These are phyloP conservation scores for Theobroma grandiflorum DNA, from an alignment of 441 rosid genomes.

Conservation along the genomic window DNA sequence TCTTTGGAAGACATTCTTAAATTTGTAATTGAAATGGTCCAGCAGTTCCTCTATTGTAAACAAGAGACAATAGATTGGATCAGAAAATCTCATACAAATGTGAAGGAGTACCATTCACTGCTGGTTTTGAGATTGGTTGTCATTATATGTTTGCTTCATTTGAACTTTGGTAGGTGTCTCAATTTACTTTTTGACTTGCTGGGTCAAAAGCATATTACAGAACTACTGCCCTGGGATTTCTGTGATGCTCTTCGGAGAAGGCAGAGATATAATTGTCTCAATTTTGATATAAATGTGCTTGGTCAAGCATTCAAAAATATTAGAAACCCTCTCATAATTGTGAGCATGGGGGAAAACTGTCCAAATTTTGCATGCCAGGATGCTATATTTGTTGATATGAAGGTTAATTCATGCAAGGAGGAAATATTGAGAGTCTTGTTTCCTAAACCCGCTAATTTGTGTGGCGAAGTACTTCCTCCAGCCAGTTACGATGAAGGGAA, in stretches of 20 bases:
- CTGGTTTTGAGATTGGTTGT: slow-evolving; percentile 49
- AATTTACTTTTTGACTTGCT: slow-evolving; percentile 33
- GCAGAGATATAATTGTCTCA: not conserved
- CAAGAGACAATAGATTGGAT: slow-evolving; percentile 45
- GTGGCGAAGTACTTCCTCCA: not conserved
- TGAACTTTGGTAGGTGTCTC: slow-evolving; percentile 37
- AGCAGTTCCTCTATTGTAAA: slow-evolving; percentile 25
- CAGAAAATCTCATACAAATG: slow-evolving; percentile 16
- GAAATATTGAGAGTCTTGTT: slow-evolving; percentile 36
- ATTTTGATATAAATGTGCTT: slow-evolving; percentile 7
- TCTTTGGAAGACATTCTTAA: not conserved
- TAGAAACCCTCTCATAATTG: slow-evolving; percentile 37
- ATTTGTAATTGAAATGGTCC: slow-evolving; percentile 19
- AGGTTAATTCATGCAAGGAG: slow-evolving; percentile 31
- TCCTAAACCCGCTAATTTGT: slow-evolving; percentile 26
- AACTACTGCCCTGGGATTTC: slow-evolving; percentile 42
- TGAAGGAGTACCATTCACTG: slow-evolving; percentile 23
- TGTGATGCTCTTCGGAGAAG: slow-evolving; percentile 25
- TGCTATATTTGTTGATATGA: slow-evolving; percentile 49
- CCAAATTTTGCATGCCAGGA: slow-evolving; percentile 10
- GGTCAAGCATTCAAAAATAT: slow-evolving; percentile 44
- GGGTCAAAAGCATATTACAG: slow-evolving; percentile 22
- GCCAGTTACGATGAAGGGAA: not conserved
- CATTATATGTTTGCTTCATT: slow-evolving; percentile 40
- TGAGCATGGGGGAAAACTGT: not conserved